Conservation (phyloP, 306 rosid genomes). For the Malus sylvestris region DNA sequence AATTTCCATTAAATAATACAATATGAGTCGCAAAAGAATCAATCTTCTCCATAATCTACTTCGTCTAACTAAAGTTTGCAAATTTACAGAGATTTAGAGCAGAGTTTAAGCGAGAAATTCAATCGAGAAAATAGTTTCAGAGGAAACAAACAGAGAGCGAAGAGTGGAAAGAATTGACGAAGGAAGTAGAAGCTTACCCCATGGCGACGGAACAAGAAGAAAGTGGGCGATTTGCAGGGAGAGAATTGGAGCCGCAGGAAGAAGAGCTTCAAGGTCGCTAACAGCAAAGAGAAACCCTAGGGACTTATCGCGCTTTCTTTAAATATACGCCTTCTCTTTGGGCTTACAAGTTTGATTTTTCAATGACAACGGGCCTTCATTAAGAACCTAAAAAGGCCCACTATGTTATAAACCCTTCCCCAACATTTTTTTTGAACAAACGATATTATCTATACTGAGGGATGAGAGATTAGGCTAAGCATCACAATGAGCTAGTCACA, state of each 20-base stretch:
- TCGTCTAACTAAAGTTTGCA: not conserved
- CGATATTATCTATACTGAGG: too few relatives aligned
- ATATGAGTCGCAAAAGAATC: not conserved
- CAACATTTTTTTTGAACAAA: too few relatives aligned
- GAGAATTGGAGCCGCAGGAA: constrained; percentile 4
- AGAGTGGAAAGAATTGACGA: not conserved
- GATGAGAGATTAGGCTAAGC: too few relatives aligned
- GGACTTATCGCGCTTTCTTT: too few relatives aligned
- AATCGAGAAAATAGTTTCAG: not conserved
- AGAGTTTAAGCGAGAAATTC: not conserved
- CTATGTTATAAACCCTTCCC: not conserved
- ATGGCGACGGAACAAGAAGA: constrained; percentile 23
- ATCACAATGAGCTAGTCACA: too few relatives aligned
- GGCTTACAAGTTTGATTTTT: not conserved
- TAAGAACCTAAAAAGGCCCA: not conserved
- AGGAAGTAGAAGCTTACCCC: constrained; percentile 34
- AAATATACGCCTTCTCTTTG: not conserved
- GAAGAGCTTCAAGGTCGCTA: not conserved
- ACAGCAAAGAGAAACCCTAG: constrained; percentile 11
- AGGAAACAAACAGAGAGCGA: not conserved
- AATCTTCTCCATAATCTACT: not conserved
- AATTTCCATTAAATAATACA: not conserved
- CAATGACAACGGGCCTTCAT: not conserved
- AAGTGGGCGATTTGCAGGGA: not conserved
- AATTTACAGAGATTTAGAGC: not conserved